Evolutionary conservation across 495 filamentous ascomycete species (phyloP).

Genomic region (Immersiella caudata): DNA sequence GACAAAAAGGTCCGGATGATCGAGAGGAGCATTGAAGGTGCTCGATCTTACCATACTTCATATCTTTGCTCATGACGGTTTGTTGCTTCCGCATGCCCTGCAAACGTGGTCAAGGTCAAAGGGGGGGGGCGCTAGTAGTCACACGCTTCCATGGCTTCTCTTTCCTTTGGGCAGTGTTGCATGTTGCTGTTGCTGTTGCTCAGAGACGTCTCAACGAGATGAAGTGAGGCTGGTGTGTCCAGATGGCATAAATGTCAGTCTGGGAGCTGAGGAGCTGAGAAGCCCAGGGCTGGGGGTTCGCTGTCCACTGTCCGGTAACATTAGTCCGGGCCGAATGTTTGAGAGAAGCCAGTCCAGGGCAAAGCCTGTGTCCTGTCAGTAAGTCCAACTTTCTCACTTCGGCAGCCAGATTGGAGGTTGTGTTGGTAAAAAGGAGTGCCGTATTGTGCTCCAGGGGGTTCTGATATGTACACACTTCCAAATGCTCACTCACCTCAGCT

Average conservation of each 20-base stretch:
- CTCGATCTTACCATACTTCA: neutral
- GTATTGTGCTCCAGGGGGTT: conserved; percentile 37
- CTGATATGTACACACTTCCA: conserved; percentile 50
- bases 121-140: too few species aligned
- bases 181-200: neutral
- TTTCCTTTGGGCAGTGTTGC: neutral
- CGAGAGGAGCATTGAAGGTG: neutral
- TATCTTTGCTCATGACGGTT: neutral
- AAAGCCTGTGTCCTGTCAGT: conserved; percentile 35
- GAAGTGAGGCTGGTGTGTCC: neutral
- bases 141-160: neutral
- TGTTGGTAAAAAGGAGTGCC: conserved; percentile 31
- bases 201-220: neutral
- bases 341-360: neutral
- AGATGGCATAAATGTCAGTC: neutral
- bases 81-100: neutral
- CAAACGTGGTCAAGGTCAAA: neutral
- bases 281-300: neutral
- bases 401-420: conserved; percentile 15
- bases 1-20: neutral
- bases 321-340: neutral
- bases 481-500: conserved; percentile 51
- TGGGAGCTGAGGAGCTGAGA: neutral
- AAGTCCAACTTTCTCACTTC: conserved; percentile 19
- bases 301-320: neutral